Evolutionary conservation across 345 rosid species (phyloP), one percentile per base, ranked within the genome.

Genomic region (Moricandia arvensis): DNA sequence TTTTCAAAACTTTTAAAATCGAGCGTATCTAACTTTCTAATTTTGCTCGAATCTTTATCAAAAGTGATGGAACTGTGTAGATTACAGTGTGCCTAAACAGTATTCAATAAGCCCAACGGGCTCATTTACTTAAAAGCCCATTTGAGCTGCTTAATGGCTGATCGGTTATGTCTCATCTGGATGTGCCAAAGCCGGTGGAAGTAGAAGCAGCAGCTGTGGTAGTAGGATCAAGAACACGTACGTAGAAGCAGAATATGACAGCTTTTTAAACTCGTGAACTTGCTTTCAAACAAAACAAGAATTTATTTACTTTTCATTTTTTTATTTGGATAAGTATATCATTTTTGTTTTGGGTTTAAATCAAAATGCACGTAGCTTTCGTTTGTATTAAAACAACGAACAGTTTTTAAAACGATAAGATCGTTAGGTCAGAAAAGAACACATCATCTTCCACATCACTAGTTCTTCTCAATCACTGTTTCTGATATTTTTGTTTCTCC

Each of bases 211-310:
- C 24, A 21, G 24, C 24, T 21, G 80, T 9, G 15, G 76, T 68
- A 83, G 75, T 83, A 80, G 57, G 75, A 74, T 66, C 71, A 79
- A 72, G 79, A 73, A 71, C 77, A 80, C 21, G 24, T 21, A 21
- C 24, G 84, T 79, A 66, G 86, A 80, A 29, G 70, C 81, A 27
- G 89, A 79, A 31, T 79, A 89, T 63, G 84, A 82, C 4, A 78
- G 35, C 34, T 82, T 82, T 41, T 93, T 61, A 61, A 15, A 79
- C 72, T 18, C 81, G 71, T 37, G 89, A 82, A 43, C 86, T 77
- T 61, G 87, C 7, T 45, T 45, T 45, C 53, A 45, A n/a, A 45
- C 53, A 72, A 21, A 87, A 82, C n/a, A 83, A 62, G 38, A 83
- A 41, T 24, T 7, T 72, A n/a, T n/a, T 79, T 59, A 87, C 34